Base-by-base conservation (phyloP, 23 red algal species). In the Pyropia haitanensis region DNA sequence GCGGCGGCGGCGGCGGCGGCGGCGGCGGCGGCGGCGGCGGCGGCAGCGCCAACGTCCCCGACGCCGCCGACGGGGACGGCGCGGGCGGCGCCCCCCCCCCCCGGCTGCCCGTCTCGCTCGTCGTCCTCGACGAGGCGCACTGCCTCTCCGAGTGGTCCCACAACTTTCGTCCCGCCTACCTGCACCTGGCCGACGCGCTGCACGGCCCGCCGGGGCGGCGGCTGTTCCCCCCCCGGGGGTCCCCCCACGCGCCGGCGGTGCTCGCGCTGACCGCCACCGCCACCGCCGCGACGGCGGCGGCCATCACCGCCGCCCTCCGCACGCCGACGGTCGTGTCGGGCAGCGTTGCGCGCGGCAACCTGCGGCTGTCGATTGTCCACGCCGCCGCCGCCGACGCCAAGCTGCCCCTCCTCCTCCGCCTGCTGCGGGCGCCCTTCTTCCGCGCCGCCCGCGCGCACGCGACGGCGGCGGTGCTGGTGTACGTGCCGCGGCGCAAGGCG, bases 41-140 rank as follows among this genome's bases (percentile, higher is more conserved):
- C 55, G 25, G 7, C 25, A 7, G 55, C 2, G 55, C 55, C 55
- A 7, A 27, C 21, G 25, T 2, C 6, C 3, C 5, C 5, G 24
- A 65, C 18, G 5, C 5, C 6, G 24, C 27, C 21, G 10, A 27
- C 2, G 61, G 23, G 0, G 23, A 66, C 63, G 23, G 63, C 26
- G 5, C 34, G 27, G 6, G 20, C 2, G 19, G 26, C 12, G 59
- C 59, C 25, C 20, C 5, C 39, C 4, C 39, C 12, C 59, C 63
- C 12, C 53, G 49, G 24, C n/a, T 76, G 24, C 49, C 60, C 20
- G 66, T 86, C 4, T 82, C 80, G 23, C 74, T 86, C 15, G 31
- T 95, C 2, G 89, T 86, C 2, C 68, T 95, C 0, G 89, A 95
- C 51, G 80, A 95, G 53, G 89, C 81, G 12, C 89, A 95, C 63